Evolutionary conservation across 2,329 filamentous ascomycete genomes (phyloP), one percentile per base, ranked within the genome.

Genomic region (Fusarium bulbicola): DNA sequence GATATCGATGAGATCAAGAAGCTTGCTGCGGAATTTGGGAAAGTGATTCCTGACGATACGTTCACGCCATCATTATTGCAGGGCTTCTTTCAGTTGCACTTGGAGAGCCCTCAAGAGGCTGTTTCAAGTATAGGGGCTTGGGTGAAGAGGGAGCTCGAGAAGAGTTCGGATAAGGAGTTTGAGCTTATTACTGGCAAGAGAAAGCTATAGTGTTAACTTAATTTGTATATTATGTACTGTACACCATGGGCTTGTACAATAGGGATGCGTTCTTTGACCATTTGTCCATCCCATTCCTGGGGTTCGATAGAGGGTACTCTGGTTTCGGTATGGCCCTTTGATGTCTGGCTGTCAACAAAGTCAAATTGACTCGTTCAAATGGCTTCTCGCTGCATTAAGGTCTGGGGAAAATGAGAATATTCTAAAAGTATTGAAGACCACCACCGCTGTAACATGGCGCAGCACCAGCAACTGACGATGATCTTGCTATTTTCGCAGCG

Each of bases 21-120:
- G 34, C 88, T 92, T 39, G 86, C 88, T 1, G 77, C 82, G 18
- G 81, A 85, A 37, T 91, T 93, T 62, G 84, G 87, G 12, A 84
- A 84, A 49, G 84, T 86, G 71, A 85, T 92, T 26, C 85, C 85
- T 0, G 80, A 84, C 12, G 77, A 82, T 47, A 81, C 79, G 0
- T 85, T 88, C 53, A 87, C 86, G 1, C 86, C 86, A 0, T 87
- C 86, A 1, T 80, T 86, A 40, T 68, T 88, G 8, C 86, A 88
- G 63, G 86, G 85, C 1, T 87, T 83, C 72, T 81, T 88, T 8
- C 84, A 86, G 40, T 79, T 81, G 7, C 81, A 86, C 66, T 77
- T 84, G 34, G 79, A 83, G n/a, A 82, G 81, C 18, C 84, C 84
- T 0, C 72, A 76, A 8, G 74, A 79, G 8, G 84, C 84, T 1